These are phyloP conservation scores for Gaeumannomyces tritici DNA, from an alignment of 2,329 filamentous ascomycete species.

Conservation along the genomic window DNA sequence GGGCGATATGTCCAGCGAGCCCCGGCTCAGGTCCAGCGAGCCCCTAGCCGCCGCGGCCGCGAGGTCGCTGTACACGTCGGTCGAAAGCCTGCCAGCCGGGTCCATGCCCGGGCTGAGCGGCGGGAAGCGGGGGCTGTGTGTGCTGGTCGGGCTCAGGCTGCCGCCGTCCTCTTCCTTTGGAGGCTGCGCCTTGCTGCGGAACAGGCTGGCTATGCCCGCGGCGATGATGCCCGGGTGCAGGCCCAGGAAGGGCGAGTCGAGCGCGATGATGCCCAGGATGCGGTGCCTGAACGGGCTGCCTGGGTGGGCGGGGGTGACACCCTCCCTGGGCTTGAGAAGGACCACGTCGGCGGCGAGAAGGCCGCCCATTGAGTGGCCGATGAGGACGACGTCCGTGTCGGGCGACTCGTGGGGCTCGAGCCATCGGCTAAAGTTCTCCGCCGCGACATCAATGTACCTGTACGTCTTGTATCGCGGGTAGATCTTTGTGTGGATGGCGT, in stretches of 20 bases:
- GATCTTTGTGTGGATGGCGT: constrained; percentile 78
- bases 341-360: constrained; percentile 72
- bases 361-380: constrained; percentile 88
- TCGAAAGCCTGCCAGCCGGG: constrained; percentile 8
- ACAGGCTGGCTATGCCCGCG: constrained; percentile 73
- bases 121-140: background rate
- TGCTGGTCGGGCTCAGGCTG: background rate
- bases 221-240: constrained; percentile 81
- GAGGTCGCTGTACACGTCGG: constrained; percentile 1
- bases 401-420: constrained; percentile 65
- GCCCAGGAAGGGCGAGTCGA: constrained; percentile 80
- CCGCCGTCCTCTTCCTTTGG: constrained; percentile 11
- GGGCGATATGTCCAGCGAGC: constrained; percentile 10
- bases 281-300: constrained; percentile 52
- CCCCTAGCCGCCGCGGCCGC: constrained; percentile 12
- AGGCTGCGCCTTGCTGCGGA: constrained; percentile 34
- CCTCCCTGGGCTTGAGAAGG: constrained; percentile 33
- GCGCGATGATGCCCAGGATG: constrained; percentile 70
- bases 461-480: constrained; percentile 75
- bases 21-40: constrained; percentile 13
- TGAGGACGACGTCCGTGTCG: constrained; percentile 68
- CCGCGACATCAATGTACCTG: constrained; percentile 59
- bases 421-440: constrained; percentile 79
- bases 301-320: background rate
- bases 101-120: constrained; percentile 5